Evolutionary conservation across 2,329 filamentous ascomycete genomes (phyloP).

Genomic region (Meredithiella fracta): DNA sequence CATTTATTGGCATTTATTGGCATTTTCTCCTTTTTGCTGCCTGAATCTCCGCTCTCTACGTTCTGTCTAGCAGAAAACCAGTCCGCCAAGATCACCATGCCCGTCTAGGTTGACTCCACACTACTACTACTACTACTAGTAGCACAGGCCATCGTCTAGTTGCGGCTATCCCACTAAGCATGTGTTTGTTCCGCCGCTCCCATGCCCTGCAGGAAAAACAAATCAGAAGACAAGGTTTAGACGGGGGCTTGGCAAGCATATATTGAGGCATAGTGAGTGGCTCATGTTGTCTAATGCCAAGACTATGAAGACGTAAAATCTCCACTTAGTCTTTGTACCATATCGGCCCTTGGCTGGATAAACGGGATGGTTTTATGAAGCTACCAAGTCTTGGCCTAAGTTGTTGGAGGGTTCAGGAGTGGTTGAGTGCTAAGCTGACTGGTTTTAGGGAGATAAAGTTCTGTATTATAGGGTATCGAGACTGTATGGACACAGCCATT

Average conservation of each 20-base stretch:
- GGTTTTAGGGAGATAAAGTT: neutral
- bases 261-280: neutral
- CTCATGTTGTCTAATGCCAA: constrained; percentile 8
- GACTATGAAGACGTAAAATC: neutral
- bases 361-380: neutral
- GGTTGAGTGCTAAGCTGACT: neutral
- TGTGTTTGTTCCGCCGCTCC: neutral
- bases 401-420: neutral
- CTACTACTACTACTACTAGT: neutral
- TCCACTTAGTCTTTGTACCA: neutral
- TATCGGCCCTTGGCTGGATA: neutral
- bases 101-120: neutral
- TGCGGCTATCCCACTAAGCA: neutral
- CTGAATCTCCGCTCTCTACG: neutral
- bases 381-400: neutral
- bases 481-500: too few relatives aligned
- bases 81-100: neutral
- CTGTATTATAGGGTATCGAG: neutral
- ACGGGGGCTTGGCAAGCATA: constrained; percentile 4
- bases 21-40: neutral
- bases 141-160: too few relatives aligned
- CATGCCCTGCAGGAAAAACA: neutral
- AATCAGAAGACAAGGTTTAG: neutral
- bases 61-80: neutral
- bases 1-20: neutral